Conservation (phyloP, 345 rosid genomes). For the Cardamine occulta region DNA sequence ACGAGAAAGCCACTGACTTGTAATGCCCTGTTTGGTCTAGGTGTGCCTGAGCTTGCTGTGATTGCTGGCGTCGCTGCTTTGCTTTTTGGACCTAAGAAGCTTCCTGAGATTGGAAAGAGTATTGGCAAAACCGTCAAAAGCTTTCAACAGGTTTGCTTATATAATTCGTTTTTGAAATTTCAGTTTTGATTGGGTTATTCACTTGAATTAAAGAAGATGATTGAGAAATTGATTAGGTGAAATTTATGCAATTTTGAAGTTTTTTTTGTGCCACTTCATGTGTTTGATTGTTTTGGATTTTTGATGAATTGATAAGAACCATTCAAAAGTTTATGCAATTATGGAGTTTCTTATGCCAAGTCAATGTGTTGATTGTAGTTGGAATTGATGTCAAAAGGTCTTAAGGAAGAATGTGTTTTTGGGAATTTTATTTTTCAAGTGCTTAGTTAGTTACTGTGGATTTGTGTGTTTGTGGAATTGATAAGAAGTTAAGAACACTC, state of each 20-base stretch:
- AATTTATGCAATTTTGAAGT: background rate
- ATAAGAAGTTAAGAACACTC: slow-evolving; percentile 9
- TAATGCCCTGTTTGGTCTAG: slow-evolving; percentile 88
- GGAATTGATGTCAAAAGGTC: background rate
- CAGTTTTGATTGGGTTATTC: background rate
- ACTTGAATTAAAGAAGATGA: background rate
- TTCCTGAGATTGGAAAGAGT: slow-evolving; percentile 93
- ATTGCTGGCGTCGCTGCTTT: slow-evolving; percentile 94
- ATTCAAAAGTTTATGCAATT: background rate
- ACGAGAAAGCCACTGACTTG: slow-evolving; percentile 59
- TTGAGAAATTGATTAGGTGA: too few species aligned
- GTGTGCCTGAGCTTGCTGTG: slow-evolving; percentile 93
- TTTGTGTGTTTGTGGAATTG: background rate
- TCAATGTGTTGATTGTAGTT: background rate
- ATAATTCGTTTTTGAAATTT: background rate
- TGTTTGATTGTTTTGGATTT: background rate
- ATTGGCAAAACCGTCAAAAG: slow-evolving; percentile 95
- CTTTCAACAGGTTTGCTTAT: slow-evolving; percentile 77
- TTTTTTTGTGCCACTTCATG: background rate
- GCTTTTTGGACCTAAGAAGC: slow-evolving; percentile 92
- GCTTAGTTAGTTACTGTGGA: background rate
- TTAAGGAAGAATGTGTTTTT: background rate
- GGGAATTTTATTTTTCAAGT: background rate
- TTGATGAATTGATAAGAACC: background rate
- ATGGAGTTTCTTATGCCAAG: background rate